Evolutionary conservation across 1,139 yeast genomes (phyloP), one percentile per base, ranked within the genome.

Genomic region (Yamadazyma kanchanaburiensis): DNA sequence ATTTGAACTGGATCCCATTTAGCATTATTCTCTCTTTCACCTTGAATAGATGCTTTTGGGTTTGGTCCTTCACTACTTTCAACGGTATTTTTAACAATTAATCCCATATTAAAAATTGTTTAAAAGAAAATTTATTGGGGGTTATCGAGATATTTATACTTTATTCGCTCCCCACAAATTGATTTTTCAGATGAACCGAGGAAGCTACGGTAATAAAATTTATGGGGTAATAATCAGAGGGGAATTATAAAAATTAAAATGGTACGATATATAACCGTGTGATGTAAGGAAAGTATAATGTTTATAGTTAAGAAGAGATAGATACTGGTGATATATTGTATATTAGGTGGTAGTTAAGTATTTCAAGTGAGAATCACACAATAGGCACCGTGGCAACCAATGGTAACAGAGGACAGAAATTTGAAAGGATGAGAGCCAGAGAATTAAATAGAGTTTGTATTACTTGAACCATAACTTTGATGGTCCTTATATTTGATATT

Each of bases 311-410:
- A n/a, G n/a, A n/a, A n/a, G n/a, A n/a, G n/a, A n/a, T n/a, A n/a
- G n/a, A n/a, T n/a, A n/a, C n/a, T n/a, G n/a, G n/a, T n/a, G n/a
- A n/a, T n/a, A n/a, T n/a, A n/a, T n/a, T n/a, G n/a, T n/a, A n/a
- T n/a, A n/a, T n/a, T n/a, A n/a, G n/a, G n/a, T n/a, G n/a, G n/a
- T n/a, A n/a, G n/a, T n/a, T n/a, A n/a, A n/a, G n/a, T n/a, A n/a
- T n/a, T n/a, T n/a, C n/a, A n/a, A n/a, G n/a, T n/a, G n/a, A n/a
- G n/a, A n/a, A n/a, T n/a, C n/a, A 86, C 53, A 88, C 91, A 4
- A 63, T 64, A 6, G 89, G 84, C 6, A 94, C 94, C 10, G 58
- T 74, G 37, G 77, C 94, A 0, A 72, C 77, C 65, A 79, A 70
- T 42, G 85, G 81, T 38, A 75, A 74, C 59, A 68, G 71, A 44